These are phyloP conservation scores for Gamarada debralockiae DNA, from an alignment of 495 filamentous ascomycete species.

Conservation along the genomic window DNA sequence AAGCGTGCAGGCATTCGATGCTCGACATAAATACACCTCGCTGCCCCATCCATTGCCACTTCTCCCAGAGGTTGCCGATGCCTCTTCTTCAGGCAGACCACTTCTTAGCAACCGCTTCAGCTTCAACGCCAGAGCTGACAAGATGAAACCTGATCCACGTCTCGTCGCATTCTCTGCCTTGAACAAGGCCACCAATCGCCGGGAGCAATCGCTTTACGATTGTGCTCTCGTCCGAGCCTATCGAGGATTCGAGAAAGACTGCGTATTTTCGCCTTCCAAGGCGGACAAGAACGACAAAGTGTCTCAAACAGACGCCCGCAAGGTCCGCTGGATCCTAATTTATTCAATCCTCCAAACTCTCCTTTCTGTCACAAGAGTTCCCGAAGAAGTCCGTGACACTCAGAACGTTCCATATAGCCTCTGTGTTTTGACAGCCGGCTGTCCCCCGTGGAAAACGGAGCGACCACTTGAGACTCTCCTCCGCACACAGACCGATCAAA, in stretches of 20 bases:
- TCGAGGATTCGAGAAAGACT: slow-evolving; percentile 42
- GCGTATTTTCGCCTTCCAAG: slow-evolving; percentile 32
- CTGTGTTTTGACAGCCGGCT: slow-evolving; percentile 32
- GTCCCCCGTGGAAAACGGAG: slow-evolving; percentile 39
- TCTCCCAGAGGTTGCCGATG: slow-evolving; percentile 40
- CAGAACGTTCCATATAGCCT: slow-evolving; percentile 37
- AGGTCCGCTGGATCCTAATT: slow-evolving; percentile 68
- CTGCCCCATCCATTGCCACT: slow-evolving; percentile 56
- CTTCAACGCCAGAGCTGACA: slow-evolving; percentile 10
- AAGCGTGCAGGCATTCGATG: slow-evolving; percentile 54
- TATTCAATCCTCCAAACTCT: slow-evolving; percentile 67
- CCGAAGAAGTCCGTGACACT: slow-evolving; percentile 33
- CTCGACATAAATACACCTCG: slow-evolving; percentile 44
- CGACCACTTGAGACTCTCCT: slow-evolving; percentile 8
- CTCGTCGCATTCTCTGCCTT: slow-evolving; percentile 33
- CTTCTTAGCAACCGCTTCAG: slow-evolving; percentile 17
- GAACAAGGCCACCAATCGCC: slow-evolving; percentile 38
- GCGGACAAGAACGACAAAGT: slow-evolving; percentile 35
- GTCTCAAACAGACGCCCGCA: slow-evolving; percentile 51
- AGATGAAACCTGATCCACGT: slow-evolving; percentile 30
- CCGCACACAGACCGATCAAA: slow-evolving; percentile 23
- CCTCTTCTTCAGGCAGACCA: slow-evolving; percentile 14
- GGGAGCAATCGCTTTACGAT: slow-evolving; percentile 21
- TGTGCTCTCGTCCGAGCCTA: slow-evolving; percentile 43
- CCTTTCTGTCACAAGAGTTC: slow-evolving; percentile 39